Conservation (phyloP, 176 grass and related monocot genomes). For the Carex parvula region DNA sequence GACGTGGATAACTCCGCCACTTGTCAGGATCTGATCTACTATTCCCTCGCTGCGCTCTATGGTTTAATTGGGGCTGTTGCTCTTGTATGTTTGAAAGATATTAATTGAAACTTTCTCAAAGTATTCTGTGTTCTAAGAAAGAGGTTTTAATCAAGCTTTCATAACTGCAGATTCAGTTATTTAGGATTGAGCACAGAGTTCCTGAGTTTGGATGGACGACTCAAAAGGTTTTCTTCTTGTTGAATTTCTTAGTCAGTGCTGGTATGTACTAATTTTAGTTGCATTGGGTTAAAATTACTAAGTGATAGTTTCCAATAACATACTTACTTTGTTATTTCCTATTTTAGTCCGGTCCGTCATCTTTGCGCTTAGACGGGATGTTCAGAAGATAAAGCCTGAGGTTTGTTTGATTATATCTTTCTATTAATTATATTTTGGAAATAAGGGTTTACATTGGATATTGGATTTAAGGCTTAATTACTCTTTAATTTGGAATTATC, state of each 20-base stretch:
- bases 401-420: constrained; percentile 34
- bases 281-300: background rate
- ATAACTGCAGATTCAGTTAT: constrained; percentile 58
- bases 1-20: constrained; percentile 50
- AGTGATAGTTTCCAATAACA: background rate
- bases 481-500: background rate
- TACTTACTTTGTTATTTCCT: constrained; percentile 23
- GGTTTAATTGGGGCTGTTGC: constrained; percentile 53
- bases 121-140: background rate
- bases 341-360: constrained; percentile 51
- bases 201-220: constrained; percentile 96
- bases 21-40: constrained; percentile 69
- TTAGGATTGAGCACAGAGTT: constrained; percentile 75
- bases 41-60: constrained; percentile 57
- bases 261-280: constrained; percentile 38
- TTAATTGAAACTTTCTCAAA: constrained; percentile 5
- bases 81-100: constrained; percentile 41
- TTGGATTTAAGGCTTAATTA: background rate
- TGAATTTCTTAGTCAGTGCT: constrained; percentile 83
- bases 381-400: constrained; percentile 59
- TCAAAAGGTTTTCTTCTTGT: constrained; percentile 85
- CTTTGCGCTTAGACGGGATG: constrained; percentile 56
- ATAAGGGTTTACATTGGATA: background rate
- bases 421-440: background rate
- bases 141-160: background rate